Percentiles rank a stretch among this genome's conserved stretches.
Evolutionary conservation across 108 stramenopile genomes (phyloP).

Genomic region (Cyclotella cryptica): DNA sequence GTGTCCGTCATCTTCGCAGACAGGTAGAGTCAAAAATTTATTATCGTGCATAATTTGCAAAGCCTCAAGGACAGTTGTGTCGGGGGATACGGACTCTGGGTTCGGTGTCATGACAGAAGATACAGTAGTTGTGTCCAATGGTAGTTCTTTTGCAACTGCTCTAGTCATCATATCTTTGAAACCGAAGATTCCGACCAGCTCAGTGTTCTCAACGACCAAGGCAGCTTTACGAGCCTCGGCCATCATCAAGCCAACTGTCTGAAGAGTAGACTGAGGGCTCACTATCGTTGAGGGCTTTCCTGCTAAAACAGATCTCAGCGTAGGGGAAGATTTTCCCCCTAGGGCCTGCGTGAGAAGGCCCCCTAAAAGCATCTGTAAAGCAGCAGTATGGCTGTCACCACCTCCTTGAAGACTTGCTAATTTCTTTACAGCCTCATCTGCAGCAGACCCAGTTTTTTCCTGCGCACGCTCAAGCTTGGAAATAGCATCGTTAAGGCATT

Average conservation of each 20-base stretch:
- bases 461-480: constrained; percentile 81
- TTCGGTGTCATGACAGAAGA: constrained; percentile 90
- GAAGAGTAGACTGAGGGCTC: constrained; percentile 65
- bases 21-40: constrained; percentile 93
- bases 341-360: constrained; percentile 74
- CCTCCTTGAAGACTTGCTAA: constrained; percentile 60
- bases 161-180: constrained; percentile 95
- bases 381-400: constrained; percentile 66
- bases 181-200: constrained; percentile 90
- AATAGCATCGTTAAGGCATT: constrained; percentile 95
- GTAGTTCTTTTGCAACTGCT: constrained; percentile 84
- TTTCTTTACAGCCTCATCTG: constrained; percentile 62
- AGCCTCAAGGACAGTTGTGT: constrained; percentile 89
- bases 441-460: constrained; percentile 55
- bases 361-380: constrained; percentile 71
- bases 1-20: constrained; percentile 79
- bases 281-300: constrained; percentile 82
- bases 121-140: constrained; percentile 76
- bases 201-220: constrained; percentile 78
- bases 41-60: constrained; percentile 93
- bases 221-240: constrained; percentile 87
- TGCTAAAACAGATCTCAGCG: constrained; percentile 69
- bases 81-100: constrained; percentile 91
- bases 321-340: constrained; percentile 70
- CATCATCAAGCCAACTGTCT: constrained; percentile 85